Percentiles rank a stretch among this genome's conserved stretches.
phyloP scores from a whole-genome alignment of 257 asterid genomes.

The Echium plantagineum region DNA sequence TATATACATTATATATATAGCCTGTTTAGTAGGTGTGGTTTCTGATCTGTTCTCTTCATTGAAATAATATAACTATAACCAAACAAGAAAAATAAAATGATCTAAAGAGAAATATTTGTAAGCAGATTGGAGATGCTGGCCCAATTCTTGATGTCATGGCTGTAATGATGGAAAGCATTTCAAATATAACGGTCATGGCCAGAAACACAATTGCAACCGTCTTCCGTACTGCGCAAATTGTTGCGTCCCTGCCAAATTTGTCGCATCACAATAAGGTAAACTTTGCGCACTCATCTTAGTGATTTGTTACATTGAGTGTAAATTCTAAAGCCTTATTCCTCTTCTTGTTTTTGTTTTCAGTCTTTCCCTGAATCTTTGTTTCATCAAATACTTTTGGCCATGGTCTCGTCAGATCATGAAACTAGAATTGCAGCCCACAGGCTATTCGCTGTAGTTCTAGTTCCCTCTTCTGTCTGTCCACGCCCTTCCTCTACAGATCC shows the following conservation, averaged over 20 bases:
- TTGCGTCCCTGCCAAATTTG: conserved; percentile 62
- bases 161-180: conserved; percentile 81
- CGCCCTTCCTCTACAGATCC: conserved; percentile 23
- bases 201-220: conserved; percentile 73
- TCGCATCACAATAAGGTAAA: conserved; percentile 69
- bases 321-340: background rate
- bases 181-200: conserved; percentile 65
- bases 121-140: conserved; percentile 90
- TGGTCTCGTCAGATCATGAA: conserved; percentile 90
- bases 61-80: background rate
- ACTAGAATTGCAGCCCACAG: conserved; percentile 90
- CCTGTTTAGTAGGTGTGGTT: background rate
- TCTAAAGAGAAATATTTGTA: background rate
- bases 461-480: conserved; percentile 86
- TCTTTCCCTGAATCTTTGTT: conserved; percentile 92
- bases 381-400: conserved; percentile 89
- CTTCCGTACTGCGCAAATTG: conserved; percentile 70
- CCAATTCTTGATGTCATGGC: conserved; percentile 88
- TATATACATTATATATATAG: too few species aligned
- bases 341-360: conserved; percentile 28
- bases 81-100: background rate
- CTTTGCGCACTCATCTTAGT: background rate
- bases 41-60: background rate
- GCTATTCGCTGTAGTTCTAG: conserved; percentile 84
- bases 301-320: background rate